Conservation (phyloP, 1,284 basidiomycete genomes). For the Sporisorium graminicola region DNA sequence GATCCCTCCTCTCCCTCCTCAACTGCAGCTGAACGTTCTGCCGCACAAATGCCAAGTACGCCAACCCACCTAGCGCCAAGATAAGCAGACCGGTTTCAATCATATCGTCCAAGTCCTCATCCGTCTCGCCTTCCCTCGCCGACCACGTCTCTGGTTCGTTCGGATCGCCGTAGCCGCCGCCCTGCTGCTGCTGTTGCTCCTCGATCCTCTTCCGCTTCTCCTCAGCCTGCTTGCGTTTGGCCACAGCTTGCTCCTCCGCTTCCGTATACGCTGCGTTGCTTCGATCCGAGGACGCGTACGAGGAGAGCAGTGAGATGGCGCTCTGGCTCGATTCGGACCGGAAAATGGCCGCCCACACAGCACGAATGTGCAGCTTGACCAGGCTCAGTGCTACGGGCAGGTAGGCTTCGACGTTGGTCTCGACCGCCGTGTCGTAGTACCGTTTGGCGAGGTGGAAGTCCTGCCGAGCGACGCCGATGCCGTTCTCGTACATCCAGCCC, state of each 20-base stretch:
- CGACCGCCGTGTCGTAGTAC: constrained; percentile 89
- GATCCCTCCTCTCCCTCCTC: constrained; percentile 46
- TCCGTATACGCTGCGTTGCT: constrained; percentile 54
- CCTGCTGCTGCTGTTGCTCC: constrained; percentile 30
- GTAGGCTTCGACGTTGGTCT: constrained; percentile 88
- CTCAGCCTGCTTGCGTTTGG: constrained; percentile 26
- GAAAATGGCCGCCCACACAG: constrained; percentile 76
- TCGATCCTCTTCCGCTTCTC: constrained; percentile 23
- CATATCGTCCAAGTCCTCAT: constrained; percentile 56
- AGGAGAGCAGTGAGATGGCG: constrained; percentile 56
- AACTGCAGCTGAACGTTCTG: constrained; percentile 57
- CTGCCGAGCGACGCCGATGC: constrained; percentile 80
- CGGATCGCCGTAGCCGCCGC: constrained; percentile 51
- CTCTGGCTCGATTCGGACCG: constrained; percentile 50
- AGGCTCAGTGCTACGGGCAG: constrained; percentile 87
- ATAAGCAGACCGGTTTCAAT: constrained; percentile 60
- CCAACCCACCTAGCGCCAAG: constrained; percentile 55
- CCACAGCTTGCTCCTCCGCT: constrained; percentile 51
- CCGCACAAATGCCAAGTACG: constrained; percentile 53
- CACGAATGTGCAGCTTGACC: constrained; percentile 84
- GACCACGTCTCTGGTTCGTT: constrained; percentile 56
- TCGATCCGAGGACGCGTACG: constrained; percentile 32
- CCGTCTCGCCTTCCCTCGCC: constrained; percentile 35
- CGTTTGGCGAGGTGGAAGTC: constrained; percentile 98
- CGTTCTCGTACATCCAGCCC: constrained; percentile 99